Base-by-base conservation (phyloP, 345 rosid genomes). In the Laguncularia racemosa region DNA sequence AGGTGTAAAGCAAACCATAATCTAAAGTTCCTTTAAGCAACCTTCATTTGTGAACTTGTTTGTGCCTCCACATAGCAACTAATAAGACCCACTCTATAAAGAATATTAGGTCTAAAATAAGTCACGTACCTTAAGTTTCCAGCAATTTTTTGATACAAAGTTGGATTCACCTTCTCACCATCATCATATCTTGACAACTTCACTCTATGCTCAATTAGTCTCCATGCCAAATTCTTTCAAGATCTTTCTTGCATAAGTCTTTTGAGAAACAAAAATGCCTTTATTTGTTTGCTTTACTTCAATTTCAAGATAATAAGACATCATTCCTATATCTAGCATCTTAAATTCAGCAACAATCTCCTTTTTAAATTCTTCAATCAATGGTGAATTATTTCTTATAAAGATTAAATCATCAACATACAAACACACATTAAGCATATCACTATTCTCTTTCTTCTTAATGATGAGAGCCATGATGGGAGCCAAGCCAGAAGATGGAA, bases 381-480 rank as follows among this genome's bases (percentile, higher is more conserved):
- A 19, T 2, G 13, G 0, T 7, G 14, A 8, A 57, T 16, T 46
- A 23, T 51, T 65, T 14, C 59, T 46, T 14, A 0, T 44, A 21
- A 62, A 62, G 13, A 53, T 21, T 2, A 65, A 45, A 46, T 65
- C 46, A 11, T 65, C 63, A 1, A 65, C 63, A 21, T 65, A 65
- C 7, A 56, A 14, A 38, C 52, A 23, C 2, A 16, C 48, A 2
- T 23, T 13, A 6, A 66, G 11, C 18, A 46, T 13, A 14, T 16
- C 70, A 26, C 28, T 26, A 26, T 26, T 26, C 28, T 26, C 6
- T 26, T 26, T 26, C 28, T 2, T 26, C 28, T 45, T 47, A 19
- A 53, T 6, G n/a, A 16, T 53, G 46, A 12, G 40, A 5, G 5
- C 44, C 60, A 28, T 60, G 50, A n/a, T n/a, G n/a, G n/a, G n/a